phyloP scores from a whole-genome alignment of 164 flowering plant genomes.

The Stephania yunnanensis region DNA sequence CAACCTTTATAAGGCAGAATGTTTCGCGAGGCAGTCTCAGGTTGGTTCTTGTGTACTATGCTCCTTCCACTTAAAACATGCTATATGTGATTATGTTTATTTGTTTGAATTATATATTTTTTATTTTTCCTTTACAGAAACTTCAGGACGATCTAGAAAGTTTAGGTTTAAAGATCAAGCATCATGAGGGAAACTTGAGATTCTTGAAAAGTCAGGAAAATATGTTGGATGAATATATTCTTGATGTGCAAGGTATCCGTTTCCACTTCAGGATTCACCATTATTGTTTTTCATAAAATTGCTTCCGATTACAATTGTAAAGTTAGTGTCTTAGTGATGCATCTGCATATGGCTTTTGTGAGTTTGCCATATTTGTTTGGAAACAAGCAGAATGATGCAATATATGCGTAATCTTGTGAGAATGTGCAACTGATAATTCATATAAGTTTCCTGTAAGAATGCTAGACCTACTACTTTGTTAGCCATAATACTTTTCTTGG shows the following conservation, averaged over 20 bases:
- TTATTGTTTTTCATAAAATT: not conserved
- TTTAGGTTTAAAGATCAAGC: conserved; percentile 55
- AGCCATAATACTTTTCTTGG: not conserved
- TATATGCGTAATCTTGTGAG: not conserved
- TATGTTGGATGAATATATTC: conserved; percentile 54
- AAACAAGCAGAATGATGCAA: not conserved
- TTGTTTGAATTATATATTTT: not conserved
- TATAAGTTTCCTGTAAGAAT: not conserved
- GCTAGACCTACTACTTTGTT: not conserved
- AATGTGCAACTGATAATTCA: not conserved
- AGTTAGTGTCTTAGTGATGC: not conserved
- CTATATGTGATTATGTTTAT: not conserved
- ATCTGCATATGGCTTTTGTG: not conserved
- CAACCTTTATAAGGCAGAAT: conserved; percentile 22
- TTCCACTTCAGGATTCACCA: not conserved
- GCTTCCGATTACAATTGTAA: not conserved
- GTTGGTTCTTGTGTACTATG: conserved; percentile 20
- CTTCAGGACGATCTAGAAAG: conserved; percentile 55
- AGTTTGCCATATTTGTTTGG: not conserved
- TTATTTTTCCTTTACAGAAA: conserved; percentile 37
- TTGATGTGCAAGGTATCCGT: conserved; percentile 67
- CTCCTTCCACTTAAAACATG: not conserved
- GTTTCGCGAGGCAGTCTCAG: conserved; percentile 31
- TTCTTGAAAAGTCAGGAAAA: conserved; percentile 37
- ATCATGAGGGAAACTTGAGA: conserved; percentile 58